phyloP scores from a whole-genome alignment of 495 filamentous ascomycete genomes.

The Rhizodiscina lignyota region DNA sequence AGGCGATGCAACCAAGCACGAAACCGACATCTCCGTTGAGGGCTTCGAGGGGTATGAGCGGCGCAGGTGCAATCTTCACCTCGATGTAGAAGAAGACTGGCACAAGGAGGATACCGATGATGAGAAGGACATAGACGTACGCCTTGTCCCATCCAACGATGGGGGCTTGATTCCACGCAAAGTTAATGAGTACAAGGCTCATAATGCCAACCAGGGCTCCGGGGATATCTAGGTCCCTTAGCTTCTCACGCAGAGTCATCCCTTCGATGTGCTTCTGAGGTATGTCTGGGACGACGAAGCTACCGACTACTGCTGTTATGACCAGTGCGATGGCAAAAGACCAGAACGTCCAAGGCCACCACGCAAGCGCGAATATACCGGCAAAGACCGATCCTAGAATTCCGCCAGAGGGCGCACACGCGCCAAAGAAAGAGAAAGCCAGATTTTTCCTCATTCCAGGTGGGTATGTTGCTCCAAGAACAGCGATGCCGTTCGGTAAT shows the following conservation, averaged over 20 bases:
- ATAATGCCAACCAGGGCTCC: constrained; percentile 13
- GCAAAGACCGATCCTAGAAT: constrained; percentile 6
- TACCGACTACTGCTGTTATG: constrained; percentile 2
- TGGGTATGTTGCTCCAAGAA: constrained; percentile 27
- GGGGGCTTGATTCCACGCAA: constrained; percentile 35
- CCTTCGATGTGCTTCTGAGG: too few species aligned
- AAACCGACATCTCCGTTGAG: constrained; percentile 24
- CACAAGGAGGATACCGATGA: constrained; percentile 27
- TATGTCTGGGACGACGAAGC: constrained; percentile 19
- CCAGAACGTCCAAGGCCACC: constrained; percentile 14
- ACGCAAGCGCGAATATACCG: constrained; percentile 5
- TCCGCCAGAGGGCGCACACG: constrained; percentile 9
- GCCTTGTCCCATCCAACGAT: constrained; percentile 27
- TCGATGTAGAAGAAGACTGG: constrained; percentile 27
- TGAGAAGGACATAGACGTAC: constrained; percentile 30
- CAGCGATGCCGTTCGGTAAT: constrained; percentile 31
- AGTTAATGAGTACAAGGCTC: constrained; percentile 27
- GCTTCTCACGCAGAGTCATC: too few species aligned
- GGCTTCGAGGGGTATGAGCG: constrained; percentile 28
- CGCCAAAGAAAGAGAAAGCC: constrained; percentile 11
- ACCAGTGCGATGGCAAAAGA: constrained; percentile 3
- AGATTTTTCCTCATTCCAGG: constrained; percentile 8
- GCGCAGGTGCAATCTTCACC: constrained; percentile 19
- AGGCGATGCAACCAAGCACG: constrained; percentile 28
- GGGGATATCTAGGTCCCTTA: constrained; percentile 14